Conservation (phyloP, 257 asterid species). For the Verbascum thapsus region DNA sequence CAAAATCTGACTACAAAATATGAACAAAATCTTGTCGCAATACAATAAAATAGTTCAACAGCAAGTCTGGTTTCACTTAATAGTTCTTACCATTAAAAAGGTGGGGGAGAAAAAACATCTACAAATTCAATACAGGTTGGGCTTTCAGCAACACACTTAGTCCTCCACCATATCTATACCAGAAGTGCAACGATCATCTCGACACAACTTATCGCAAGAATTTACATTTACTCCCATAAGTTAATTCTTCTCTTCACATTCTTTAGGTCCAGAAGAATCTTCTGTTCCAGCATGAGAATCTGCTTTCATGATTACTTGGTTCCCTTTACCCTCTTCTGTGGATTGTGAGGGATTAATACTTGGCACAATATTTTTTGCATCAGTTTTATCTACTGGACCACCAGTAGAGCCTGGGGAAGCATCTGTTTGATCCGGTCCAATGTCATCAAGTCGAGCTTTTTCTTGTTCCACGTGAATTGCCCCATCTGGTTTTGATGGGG, state of each 20-base stretch:
- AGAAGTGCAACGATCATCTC: background rate
- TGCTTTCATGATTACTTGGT: constrained; percentile 16
- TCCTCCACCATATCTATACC: background rate
- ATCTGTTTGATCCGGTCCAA: constrained; percentile 29
- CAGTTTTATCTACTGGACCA: constrained; percentile 27
- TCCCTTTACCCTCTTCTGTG: constrained; percentile 34
- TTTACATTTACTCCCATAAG: constrained; percentile 24
- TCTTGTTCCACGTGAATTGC: constrained; percentile 36
- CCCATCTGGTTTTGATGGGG: constrained; percentile 37
- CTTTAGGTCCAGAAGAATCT: constrained; percentile 31
- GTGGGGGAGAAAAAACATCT: background rate
- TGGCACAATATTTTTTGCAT: constrained; percentile 3
- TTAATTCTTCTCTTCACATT: constrained; percentile 31
- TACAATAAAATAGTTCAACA: background rate
- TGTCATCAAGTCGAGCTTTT: constrained; percentile 24
- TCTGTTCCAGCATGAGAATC: constrained; percentile 29
- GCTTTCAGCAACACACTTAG: background rate
- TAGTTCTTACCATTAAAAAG: background rate
- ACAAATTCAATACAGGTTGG: background rate
- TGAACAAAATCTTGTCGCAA: background rate
- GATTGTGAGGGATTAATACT: constrained; percentile 29
- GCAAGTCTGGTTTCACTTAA: constrained; percentile 12
- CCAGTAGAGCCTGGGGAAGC: constrained; percentile 29
- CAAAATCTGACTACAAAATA: background rate
- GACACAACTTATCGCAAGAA: constrained; percentile 22